Conservation (phyloP, 2,329 filamentous ascomycete species). For the Claviceps citrina region DNA sequence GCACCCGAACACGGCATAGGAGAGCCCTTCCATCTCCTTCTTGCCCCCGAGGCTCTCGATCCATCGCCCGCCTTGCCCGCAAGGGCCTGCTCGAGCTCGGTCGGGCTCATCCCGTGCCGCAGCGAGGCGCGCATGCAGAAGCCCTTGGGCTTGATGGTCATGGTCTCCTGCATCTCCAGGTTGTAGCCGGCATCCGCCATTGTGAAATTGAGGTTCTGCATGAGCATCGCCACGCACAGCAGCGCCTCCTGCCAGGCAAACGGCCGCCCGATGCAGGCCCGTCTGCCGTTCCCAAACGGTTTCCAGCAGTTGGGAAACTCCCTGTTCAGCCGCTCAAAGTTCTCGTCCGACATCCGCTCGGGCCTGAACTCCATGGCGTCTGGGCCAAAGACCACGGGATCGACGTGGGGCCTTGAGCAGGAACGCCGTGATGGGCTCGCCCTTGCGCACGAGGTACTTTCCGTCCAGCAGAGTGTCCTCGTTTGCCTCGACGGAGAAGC, state of each 20-base stretch:
- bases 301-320: constrained; percentile 51
- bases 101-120: constrained; percentile 30
- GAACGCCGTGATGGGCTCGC: constrained; percentile 33
- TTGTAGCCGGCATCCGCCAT: constrained; percentile 45
- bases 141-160: constrained; percentile 49
- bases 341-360: constrained; percentile 56
- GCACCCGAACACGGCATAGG: constrained; percentile 56
- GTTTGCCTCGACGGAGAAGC: constrained; percentile 37
- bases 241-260: constrained; percentile 64
- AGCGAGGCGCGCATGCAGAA: constrained; percentile 46
- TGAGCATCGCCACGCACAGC: constrained; percentile 43
- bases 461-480: constrained; percentile 41
- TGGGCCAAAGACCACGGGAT: constrained; percentile 48
- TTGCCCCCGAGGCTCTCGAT: constrained; percentile 33
- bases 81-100: constrained; percentile 30
- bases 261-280: constrained; percentile 55
- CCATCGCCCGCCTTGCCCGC: constrained; percentile 32
- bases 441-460: constrained; percentile 42
- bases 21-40: constrained; percentile 37
- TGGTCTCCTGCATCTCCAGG: constrained; percentile 36
- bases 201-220: constrained; percentile 58
- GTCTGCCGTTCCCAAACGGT: constrained; percentile 58
- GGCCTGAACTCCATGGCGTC: constrained; percentile 52
- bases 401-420: constrained; percentile 40
- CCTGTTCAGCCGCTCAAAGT: constrained; percentile 44